Percentiles rank a stretch among this genome's conserved stretches.
These are phyloP conservation scores for Hymenoscyphus fructigenus DNA, from an alignment of 2,329 filamentous ascomycete genomes.

Conservation along the genomic window DNA sequence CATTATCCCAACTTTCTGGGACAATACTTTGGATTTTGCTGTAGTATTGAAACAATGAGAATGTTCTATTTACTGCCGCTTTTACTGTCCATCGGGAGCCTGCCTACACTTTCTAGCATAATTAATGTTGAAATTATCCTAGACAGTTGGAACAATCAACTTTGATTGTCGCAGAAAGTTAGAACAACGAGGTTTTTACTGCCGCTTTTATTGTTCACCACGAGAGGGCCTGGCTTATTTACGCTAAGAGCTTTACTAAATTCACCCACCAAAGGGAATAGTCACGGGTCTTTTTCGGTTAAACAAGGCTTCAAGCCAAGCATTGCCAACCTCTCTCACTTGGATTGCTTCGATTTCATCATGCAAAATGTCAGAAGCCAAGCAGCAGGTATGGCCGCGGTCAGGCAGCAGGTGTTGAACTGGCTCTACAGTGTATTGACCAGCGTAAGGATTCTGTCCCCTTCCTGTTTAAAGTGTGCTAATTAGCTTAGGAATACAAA, in stretches of 20 bases:
- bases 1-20: too few species aligned
- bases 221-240: too few species aligned
- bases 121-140: too few species aligned
- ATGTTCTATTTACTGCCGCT: too few species aligned
- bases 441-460: conserved; percentile 52
- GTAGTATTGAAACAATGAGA: too few species aligned
- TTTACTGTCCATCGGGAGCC: too few species aligned
- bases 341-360: conserved; percentile 25
- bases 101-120: too few species aligned
- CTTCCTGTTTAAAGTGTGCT: conserved; percentile 9
- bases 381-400: conserved; percentile 48
- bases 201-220: too few species aligned
- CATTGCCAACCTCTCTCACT: conserved; percentile 5
- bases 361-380: conserved; percentile 19
- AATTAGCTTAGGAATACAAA: conserved; percentile 73
- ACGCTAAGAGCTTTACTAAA: not conserved
- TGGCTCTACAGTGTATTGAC: conserved; percentile 93
- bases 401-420: conserved; percentile 86
- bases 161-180: too few species aligned
- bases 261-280: not conserved
- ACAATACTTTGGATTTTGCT: too few species aligned
- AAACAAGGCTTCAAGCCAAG: not conserved
- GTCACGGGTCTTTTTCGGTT: not conserved
- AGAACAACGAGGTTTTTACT: too few species aligned
- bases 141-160: too few species aligned